Conservation (phyloP, 306 rosid species). For the Boehmeria nivea region DNA sequence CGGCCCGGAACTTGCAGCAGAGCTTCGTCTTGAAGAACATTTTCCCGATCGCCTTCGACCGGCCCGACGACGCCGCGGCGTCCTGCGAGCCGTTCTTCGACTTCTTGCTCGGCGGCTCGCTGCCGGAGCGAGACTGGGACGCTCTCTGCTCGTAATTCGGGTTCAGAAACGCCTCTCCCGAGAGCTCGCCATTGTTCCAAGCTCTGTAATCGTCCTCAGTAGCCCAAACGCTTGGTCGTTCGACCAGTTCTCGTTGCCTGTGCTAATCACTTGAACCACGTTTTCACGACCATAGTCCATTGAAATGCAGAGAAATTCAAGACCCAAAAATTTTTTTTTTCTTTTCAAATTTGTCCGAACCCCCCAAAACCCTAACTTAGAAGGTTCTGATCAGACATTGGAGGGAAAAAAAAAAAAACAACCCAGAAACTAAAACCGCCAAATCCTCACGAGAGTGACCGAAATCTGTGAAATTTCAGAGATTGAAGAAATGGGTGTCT, state of each 20-base stretch:
- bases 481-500: conserved; percentile 14
- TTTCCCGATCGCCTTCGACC: conserved; percentile 84
- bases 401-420: no score
- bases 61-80: conserved; percentile 44
- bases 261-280: conserved; percentile 73
- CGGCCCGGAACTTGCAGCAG: conserved; percentile 91
- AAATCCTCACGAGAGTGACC: neutral
- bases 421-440: no score
- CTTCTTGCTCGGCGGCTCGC: conserved; percentile 84
- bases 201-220: conserved; percentile 89
- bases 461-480: conserved; percentile 1
- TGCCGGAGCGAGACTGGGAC: conserved; percentile 64
- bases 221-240: conserved; percentile 80
- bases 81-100: conserved; percentile 63
- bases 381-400: neutral
- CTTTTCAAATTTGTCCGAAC: no score
- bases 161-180: conserved; percentile 57
- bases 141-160: conserved; percentile 63
- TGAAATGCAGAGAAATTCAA: neutral
- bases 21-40: conserved; percentile 99
- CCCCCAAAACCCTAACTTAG: conserved; percentile 28
- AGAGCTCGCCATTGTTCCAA: conserved; percentile 53
- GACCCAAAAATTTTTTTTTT: neutral
- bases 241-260: conserved; percentile 61
- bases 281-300: conserved; percentile 77